phyloP scores from a whole-genome alignment of 2,329 filamentous ascomycete species.

The Fusarium compactum region DNA sequence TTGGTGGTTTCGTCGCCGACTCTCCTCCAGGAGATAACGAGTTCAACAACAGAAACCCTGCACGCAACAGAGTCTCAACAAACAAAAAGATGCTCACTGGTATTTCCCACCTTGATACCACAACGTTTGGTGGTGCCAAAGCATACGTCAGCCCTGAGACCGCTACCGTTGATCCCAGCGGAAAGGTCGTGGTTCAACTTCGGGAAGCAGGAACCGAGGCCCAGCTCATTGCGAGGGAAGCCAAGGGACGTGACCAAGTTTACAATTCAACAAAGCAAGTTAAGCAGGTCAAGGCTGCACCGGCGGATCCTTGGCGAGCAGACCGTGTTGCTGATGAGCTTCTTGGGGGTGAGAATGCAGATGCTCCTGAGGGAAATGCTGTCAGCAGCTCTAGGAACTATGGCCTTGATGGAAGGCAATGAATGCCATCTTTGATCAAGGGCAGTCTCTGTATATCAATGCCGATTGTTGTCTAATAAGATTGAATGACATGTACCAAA shows the following conservation, averaged over 20 bases:
- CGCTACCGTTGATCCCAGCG: conserved; percentile 62
- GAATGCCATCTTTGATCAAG: conserved; percentile 15
- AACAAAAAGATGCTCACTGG: conserved; percentile 49
- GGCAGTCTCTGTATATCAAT: conserved; percentile 43
- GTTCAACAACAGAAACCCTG: conserved; percentile 53
- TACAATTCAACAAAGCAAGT: conserved; percentile 47
- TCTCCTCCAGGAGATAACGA: conserved; percentile 57
- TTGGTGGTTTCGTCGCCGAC: conserved; percentile 66
- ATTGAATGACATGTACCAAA: conserved; percentile 46
- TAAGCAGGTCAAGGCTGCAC: conserved; percentile 7
- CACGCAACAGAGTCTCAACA: conserved; percentile 25
- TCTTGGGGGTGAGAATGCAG: conserved; percentile 30
- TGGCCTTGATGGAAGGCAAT: conserved; percentile 49
- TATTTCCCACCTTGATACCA: conserved; percentile 60
- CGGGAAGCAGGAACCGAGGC: conserved; percentile 55
- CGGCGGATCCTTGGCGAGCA: conserved; percentile 38
- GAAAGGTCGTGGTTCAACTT: conserved; percentile 61
- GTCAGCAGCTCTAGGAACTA: conserved; percentile 55
- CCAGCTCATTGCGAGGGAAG: conserved; percentile 61
- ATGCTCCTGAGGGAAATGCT: conserved; percentile 62
- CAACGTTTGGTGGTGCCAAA: conserved; percentile 65
- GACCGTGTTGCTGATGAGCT: conserved; percentile 49
- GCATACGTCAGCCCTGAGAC: conserved; percentile 61
- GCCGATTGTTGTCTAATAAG: conserved; percentile 36
- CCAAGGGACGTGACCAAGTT: conserved; percentile 52